phyloP scores from a whole-genome alignment of 495 filamentous ascomycete species.

The Aspergillus campestris region DNA sequence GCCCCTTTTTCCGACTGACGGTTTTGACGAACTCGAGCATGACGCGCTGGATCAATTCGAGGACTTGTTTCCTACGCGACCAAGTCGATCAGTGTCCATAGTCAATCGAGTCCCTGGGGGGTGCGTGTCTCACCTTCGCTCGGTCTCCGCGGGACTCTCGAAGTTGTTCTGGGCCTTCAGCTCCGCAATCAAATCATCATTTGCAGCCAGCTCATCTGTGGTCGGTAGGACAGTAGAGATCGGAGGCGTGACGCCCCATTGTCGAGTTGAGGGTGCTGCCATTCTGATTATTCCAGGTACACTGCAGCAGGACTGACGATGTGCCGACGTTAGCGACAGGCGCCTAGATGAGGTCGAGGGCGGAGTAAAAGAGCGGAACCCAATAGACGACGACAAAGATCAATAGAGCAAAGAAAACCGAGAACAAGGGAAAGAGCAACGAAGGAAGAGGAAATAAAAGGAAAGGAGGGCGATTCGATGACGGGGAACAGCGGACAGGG shows the following conservation, averaged over 20 bases:
- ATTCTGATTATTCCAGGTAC: conserved; percentile 34
- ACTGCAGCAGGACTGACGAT: no score
- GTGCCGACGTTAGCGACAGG: no score
- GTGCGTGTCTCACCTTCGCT: conserved; percentile 52
- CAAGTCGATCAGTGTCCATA: conserved; percentile 1
- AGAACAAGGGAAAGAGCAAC: background rate
- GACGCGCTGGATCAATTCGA: conserved; percentile 66
- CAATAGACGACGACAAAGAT: no score
- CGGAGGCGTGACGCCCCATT: conserved; percentile 78
- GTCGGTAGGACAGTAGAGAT: conserved; percentile 73
- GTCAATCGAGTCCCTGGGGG: background rate
- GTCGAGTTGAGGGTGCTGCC: conserved; percentile 37
- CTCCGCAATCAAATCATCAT: conserved; percentile 71
- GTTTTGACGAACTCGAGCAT: conserved; percentile 75
- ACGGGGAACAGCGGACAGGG: conserved; percentile 2
- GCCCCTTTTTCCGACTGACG: conserved; percentile 66
- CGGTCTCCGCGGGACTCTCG: conserved; percentile 69
- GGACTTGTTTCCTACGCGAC: conserved; percentile 39
- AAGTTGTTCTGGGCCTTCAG: conserved; percentile 82
- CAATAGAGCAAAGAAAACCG: no score
- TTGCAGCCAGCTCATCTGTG: conserved; percentile 60
- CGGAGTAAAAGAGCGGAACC: no score
- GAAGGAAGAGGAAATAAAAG: conserved; percentile 20
- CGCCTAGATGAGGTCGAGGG: no score
- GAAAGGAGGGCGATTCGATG: conserved; percentile 1